Conservation (phyloP, 805 yeast species). For the Grigorovia humatica region DNA sequence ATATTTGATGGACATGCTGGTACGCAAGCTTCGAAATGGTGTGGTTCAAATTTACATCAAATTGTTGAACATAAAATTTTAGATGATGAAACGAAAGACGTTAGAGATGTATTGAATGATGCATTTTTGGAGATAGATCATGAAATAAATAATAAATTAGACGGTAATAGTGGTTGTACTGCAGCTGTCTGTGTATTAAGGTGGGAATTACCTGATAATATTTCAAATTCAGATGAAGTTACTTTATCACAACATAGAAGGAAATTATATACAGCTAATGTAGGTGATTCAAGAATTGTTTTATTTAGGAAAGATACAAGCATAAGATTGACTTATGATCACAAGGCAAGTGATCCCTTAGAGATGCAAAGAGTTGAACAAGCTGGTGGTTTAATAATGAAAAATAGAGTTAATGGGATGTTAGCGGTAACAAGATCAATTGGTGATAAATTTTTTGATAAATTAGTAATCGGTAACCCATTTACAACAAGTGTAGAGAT, state of each 20-base stretch:
- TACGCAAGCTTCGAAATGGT: constrained; percentile 84
- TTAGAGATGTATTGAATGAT: constrained; percentile 54
- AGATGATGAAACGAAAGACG: constrained; percentile 38
- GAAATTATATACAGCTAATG: constrained; percentile 86
- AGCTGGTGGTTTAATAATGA: constrained; percentile 80
- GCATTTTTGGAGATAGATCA: constrained; percentile 71
- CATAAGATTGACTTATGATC: constrained; percentile 79
- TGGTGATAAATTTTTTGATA: constrained; percentile 90
- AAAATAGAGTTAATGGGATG: constrained; percentile 90
- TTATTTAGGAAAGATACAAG: constrained; percentile 68
- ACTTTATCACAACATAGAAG: constrained; percentile 42
- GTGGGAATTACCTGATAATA: constrained; percentile 52
- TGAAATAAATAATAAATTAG: constrained; percentile 45
- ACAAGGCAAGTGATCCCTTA: constrained; percentile 73
- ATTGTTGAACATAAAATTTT: constrained; percentile 51
- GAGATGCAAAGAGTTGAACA: constrained; percentile 69
- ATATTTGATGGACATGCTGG: constrained; percentile 98
- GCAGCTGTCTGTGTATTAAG: constrained; percentile 88
- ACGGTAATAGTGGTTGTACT: constrained; percentile 82
- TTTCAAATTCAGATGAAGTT: constrained; percentile 9
- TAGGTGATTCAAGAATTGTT: constrained; percentile 85
- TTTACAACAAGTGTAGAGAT: constrained; percentile 83
- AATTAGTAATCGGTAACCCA: constrained; percentile 79
- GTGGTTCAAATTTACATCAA: constrained; percentile 76
- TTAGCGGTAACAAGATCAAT: constrained; percentile 88